A percentile compares a stretch with the other conserved stretches of the same genome.
Evolutionary conservation across 495 filamentous ascomycete genomes (phyloP).

Genomic region (Penicillium verhagenii): DNA sequence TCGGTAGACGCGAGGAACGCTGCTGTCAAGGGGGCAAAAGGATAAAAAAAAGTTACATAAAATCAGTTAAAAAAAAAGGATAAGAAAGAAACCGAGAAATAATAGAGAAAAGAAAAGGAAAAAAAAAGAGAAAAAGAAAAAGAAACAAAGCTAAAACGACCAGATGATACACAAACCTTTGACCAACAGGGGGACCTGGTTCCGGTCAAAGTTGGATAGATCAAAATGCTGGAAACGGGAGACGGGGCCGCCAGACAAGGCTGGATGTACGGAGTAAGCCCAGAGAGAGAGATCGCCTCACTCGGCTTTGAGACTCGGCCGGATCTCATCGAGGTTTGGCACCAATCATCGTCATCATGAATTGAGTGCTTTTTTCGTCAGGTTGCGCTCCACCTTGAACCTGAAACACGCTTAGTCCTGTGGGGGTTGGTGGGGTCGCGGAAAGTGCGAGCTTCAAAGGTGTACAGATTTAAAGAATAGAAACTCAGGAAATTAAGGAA

Average conservation of each 20-base stretch:
- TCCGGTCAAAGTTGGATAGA: neutral
- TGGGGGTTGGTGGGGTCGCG: neutral
- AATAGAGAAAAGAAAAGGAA: neutral
- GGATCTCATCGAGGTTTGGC: constrained; percentile 10
- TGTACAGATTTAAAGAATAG: neutral
- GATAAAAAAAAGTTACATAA: no score
- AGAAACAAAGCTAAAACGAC: neutral
- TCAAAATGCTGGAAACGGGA: neutral
- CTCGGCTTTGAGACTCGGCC: constrained; percentile 15
- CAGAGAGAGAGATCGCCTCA: constrained; percentile 6
- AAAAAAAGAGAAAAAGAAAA: neutral
- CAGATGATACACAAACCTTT: neutral
- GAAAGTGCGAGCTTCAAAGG: no score
- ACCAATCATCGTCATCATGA: neutral
- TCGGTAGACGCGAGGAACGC: constrained; percentile 25
- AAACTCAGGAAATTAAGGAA: no score
- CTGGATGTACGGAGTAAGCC: no score
- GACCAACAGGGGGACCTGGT: neutral
- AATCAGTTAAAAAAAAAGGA: neutral
- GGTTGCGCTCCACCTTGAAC: constrained; percentile 2
- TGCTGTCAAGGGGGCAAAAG: constrained; percentile 8
- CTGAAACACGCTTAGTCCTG: neutral
- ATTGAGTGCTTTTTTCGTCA: constrained; percentile 5
- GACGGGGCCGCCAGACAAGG: neutral
- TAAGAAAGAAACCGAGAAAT: neutral